Evolutionary conservation across 1,284 basidiomycete genomes (phyloP).

Genomic region (Microstroma glucosiphilum): DNA sequence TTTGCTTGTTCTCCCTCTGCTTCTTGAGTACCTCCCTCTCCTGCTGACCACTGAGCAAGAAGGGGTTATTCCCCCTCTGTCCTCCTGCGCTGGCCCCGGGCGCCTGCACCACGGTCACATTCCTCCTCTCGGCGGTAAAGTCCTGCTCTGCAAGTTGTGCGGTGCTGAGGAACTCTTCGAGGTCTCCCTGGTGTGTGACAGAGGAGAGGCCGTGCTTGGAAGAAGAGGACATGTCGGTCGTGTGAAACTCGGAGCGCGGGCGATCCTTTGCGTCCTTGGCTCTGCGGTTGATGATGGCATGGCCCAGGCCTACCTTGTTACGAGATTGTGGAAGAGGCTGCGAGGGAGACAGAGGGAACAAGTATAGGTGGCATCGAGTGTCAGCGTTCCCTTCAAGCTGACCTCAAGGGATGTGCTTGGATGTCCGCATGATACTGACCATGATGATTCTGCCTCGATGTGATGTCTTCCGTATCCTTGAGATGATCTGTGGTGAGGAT

Average conservation of each 20-base stretch:
- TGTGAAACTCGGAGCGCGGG: conserved; percentile 43
- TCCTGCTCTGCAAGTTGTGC: conserved; percentile 90
- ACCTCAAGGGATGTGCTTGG: too few species aligned
- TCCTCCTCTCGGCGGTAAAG: conserved; percentile 92
- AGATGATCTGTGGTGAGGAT: too few species aligned
- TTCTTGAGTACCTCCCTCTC: conserved; percentile 59
- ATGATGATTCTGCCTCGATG: too few species aligned
- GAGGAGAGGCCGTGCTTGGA: conserved; percentile 69
- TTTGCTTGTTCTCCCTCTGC: conserved; percentile 41
- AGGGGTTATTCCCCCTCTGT: conserved; percentile 62
- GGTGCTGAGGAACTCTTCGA: conserved; percentile 93
- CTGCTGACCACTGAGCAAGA: conserved; percentile 75
- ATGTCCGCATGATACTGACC: too few species aligned
- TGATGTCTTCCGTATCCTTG: too few species aligned
- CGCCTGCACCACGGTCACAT: conserved; percentile 80
- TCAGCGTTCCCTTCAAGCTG: too few species aligned
- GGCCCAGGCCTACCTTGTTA: conserved; percentile 47
- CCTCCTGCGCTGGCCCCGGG: conserved; percentile 43
- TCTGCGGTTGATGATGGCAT: conserved; percentile 43
- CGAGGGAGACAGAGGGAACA: neutral
- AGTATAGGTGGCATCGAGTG: neutral
- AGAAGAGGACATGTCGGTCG: conserved; percentile 53
- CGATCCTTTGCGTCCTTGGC: conserved; percentile 38
- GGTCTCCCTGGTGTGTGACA: conserved; percentile 89
- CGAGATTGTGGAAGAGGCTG: conserved; percentile 45